Evolutionary conservation across 495 filamentous ascomycete genomes (phyloP).

Genomic region (Tuber aestivum): DNA sequence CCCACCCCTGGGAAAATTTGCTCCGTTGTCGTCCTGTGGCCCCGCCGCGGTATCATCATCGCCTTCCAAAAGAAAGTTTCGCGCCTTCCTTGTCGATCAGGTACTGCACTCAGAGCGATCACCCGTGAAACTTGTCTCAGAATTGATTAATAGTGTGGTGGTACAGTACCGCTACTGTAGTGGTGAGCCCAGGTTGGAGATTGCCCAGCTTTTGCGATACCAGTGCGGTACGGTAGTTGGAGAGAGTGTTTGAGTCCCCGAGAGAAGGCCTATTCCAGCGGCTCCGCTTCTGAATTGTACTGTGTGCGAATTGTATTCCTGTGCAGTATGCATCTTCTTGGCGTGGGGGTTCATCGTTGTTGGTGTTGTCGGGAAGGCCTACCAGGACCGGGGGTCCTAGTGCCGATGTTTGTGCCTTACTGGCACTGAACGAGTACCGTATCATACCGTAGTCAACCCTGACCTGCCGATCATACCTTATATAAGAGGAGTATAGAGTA

Average conservation of each 20-base stretch:
- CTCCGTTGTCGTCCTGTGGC: neutral
- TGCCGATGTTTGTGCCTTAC: too few relatives aligned
- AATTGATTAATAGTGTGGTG: neutral
- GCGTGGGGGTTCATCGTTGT: too few relatives aligned
- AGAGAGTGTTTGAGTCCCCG: neutral
- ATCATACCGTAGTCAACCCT: neutral
- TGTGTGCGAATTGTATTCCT: neutral
- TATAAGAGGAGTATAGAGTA: neutral
- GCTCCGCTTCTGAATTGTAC: neutral
- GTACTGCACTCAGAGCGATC: neutral
- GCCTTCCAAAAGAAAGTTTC: neutral
- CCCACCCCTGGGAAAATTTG: neutral
- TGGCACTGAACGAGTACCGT: neutral
- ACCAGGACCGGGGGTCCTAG: too few relatives aligned
- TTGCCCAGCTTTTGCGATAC: neutral
- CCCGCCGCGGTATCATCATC: too few relatives aligned
- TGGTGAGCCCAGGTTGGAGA: neutral
- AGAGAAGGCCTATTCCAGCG: neutral
- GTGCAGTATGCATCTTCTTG: too few relatives aligned
- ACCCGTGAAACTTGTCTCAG: constrained; percentile 1
- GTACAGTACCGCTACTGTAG: too few relatives aligned
- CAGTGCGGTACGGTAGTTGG: too few relatives aligned
- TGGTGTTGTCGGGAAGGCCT: too few relatives aligned
- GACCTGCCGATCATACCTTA: neutral
- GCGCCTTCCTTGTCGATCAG: neutral